Evolutionary conservation across 1,139 yeast genomes (phyloP).

Genomic region (Blastobotrys persicus): DNA sequence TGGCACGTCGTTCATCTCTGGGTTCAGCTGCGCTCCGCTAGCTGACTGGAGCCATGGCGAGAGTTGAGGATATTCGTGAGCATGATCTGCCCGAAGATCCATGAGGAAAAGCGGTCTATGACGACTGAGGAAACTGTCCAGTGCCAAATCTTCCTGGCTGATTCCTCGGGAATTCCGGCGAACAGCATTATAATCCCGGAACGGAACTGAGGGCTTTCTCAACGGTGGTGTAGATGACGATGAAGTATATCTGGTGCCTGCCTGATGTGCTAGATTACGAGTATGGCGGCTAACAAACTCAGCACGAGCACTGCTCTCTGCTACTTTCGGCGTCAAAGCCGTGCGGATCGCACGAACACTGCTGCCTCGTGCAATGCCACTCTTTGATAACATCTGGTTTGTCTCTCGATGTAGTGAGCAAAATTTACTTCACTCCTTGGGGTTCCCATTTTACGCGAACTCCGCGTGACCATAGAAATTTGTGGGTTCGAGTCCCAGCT

Average conservation of each 20-base stretch:
- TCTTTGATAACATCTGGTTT: background rate
- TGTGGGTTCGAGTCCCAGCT: too few relatives aligned
- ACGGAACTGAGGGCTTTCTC: constrained; percentile 19
- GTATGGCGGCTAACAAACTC: background rate
- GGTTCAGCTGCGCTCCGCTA: constrained; percentile 22
- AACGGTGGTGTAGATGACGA: constrained; percentile 9
- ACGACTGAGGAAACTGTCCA: constrained; percentile 33
- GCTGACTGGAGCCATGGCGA: constrained; percentile 27
- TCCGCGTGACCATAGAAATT: too few relatives aligned
- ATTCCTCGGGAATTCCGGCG: constrained; percentile 17
- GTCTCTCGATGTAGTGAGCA: background rate
- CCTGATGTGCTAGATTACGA: constrained; percentile 7
- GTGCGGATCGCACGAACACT: background rate
- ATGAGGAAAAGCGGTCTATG: constrained; percentile 33
- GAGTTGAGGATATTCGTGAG: constrained; percentile 11
- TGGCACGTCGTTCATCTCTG: constrained; percentile 26
- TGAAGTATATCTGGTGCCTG: constrained; percentile 4
- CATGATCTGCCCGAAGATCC: constrained; percentile 14
- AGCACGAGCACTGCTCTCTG: background rate
- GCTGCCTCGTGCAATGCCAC: background rate
- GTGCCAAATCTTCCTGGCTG: constrained; percentile 25
- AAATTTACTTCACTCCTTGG: background rate
- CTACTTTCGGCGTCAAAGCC: background rate
- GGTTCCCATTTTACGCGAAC: background rate
- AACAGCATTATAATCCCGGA: constrained; percentile 19